Evolutionary conservation across 2,329 filamentous ascomycete species (phyloP), one percentile per base, ranked within the genome.

Genomic region (Trichoderma citrinoviride): DNA sequence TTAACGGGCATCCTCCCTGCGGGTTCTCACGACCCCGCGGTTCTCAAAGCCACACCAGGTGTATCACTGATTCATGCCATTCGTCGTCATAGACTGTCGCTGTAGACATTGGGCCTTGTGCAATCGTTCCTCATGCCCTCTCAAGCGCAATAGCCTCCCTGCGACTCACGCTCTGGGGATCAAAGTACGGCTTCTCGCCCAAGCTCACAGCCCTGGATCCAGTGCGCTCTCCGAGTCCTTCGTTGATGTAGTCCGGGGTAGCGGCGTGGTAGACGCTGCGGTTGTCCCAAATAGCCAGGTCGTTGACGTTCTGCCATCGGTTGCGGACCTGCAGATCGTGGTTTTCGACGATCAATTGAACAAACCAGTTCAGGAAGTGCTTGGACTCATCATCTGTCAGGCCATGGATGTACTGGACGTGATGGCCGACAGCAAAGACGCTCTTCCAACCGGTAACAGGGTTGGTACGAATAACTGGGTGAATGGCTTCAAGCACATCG

Each of bases 251-350:
- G 68, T 90, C 88, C 67, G 84, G 87, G 0, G 85, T 89, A 0
- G 85, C 86, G 43, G 82, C 79, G 66, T 82, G 80, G 68, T 76
- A 79, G 12, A 77, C 82, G 33, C 75, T 80, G 57, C 81, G 75
- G 70, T 90, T 90, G 71, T 90, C 87, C 88, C 88, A 90, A 68
- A 90, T 87, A 1, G 86, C 83, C 5, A 82, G 71, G 68, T 85
- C 82, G 64, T 85, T 83, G 70, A 80, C 76, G 61, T 75, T 76
- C 33, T 64, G 61, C 83, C 83, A 85, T 60, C 78, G 77, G 70
- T 82, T 85, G 4, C 84, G 77, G 8, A 86, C 83, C 70, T 86
- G 84, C 0, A 81, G 77, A 69, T 87, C 85, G 66, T 86, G 83
- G 70, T 87, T 87, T 70, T 84, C 77, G 6, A 79, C 78, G 12